Conservation (phyloP, 2,329 filamentous ascomycete genomes). For the Stemphylium beticola region DNA sequence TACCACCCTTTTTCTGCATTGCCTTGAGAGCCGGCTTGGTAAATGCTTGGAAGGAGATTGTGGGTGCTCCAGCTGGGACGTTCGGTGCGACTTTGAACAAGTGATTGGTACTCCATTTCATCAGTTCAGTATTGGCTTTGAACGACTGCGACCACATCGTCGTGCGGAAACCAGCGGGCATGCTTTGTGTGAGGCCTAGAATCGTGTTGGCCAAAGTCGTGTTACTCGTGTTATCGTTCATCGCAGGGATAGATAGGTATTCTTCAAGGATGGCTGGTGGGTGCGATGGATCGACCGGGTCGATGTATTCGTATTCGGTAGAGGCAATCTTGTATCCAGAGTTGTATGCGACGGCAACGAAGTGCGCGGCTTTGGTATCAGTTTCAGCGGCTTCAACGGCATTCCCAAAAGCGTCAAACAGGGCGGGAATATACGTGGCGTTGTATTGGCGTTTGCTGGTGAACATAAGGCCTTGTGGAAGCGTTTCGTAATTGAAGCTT, state of each 20-base stretch:
- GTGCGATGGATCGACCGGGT: conserved; percentile 20
- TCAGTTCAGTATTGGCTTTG: conserved; percentile 28
- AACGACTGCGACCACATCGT: conserved; percentile 37
- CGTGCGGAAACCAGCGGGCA: conserved; percentile 24
- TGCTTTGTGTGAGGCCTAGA: conserved; percentile 12
- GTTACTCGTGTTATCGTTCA: conserved; percentile 23
- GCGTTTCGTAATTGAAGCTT: conserved; percentile 27
- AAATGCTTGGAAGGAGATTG: conserved; percentile 28
- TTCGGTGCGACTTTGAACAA: conserved; percentile 19
- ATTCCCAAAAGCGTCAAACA: conserved; percentile 27
- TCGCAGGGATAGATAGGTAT: conserved; percentile 24
- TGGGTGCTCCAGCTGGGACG: background rate
- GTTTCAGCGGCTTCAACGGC: conserved; percentile 19
- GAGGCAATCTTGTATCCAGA: conserved; percentile 17
- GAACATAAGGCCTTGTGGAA: conserved; percentile 17
- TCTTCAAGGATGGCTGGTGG: conserved; percentile 27
- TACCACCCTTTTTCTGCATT: conserved; percentile 34
- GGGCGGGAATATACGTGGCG: conserved; percentile 12
- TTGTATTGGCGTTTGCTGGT: conserved; percentile 11
- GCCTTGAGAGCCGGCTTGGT: conserved; percentile 19
- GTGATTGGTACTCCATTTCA: conserved; percentile 21
- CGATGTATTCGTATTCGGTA: conserved; percentile 26
- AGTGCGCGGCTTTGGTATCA: conserved; percentile 29
- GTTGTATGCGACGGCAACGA: conserved; percentile 24
- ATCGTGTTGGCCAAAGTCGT: conserved; percentile 23